phyloP scores from a whole-genome alignment of 345 rosid genomes.

The Rhizophora mangle region DNA sequence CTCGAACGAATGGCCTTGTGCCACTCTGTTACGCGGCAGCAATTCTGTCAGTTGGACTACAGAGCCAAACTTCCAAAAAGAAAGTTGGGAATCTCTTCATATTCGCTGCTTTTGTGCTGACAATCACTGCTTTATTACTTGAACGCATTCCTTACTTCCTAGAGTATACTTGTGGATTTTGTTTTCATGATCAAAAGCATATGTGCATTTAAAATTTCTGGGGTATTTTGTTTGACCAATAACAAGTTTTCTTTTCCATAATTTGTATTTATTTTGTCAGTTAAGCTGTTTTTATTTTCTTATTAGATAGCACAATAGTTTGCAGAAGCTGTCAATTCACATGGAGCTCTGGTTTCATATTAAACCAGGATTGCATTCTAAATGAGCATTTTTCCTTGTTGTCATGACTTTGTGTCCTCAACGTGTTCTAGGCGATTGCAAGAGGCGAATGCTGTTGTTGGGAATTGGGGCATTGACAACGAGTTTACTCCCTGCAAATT shows the following conservation, averaged over 20 bases:
- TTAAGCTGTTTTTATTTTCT: too few species aligned
- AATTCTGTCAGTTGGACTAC: conserved; percentile 12
- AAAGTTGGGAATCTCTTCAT: conserved; percentile 35
- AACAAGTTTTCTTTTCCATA: too few species aligned
- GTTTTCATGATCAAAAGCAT: background rate
- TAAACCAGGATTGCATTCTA: background rate
- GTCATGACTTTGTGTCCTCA: background rate
- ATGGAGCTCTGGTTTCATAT: background rate
- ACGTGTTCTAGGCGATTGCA: conserved; percentile 39
- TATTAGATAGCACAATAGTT: too few species aligned
- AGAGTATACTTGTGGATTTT: background rate
- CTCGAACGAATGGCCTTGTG: conserved; percentile 33
- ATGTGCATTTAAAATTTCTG: background rate
- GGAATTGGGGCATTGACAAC: conserved; percentile 64
- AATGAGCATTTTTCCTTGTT: background rate
- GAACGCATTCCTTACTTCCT: background rate
- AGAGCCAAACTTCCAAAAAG: conserved; percentile 24
- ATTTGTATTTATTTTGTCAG: too few species aligned
- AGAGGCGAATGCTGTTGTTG: conserved; percentile 54
- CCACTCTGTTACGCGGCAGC: conserved; percentile 25
- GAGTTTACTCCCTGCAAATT: conserved; percentile 41
- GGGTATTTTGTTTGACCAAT: background rate
- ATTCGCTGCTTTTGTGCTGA: conserved; percentile 3
- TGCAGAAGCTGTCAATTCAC: background rate
- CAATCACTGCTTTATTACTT: background rate